A percentile compares a stretch with the other conserved stretches of the same genome.
Evolutionary conservation across 768 basidiomycete species (phyloP).

Genomic region (Calocybe cyanea): DNA sequence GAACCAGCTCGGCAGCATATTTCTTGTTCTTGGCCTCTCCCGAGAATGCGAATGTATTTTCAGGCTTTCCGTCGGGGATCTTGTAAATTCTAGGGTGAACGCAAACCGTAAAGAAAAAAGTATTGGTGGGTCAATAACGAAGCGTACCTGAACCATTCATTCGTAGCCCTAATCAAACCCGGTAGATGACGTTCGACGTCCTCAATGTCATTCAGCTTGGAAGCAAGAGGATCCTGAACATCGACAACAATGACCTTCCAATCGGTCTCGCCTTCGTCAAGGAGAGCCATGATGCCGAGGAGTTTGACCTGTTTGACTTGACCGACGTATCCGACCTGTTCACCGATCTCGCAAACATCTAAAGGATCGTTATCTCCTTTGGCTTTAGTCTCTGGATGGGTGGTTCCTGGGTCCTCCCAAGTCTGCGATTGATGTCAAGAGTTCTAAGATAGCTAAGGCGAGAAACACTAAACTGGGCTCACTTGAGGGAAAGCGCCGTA

Average conservation of each 20-base stretch:
- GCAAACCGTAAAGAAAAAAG: neutral
- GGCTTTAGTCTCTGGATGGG: conserved; percentile 96
- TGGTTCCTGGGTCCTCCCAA: conserved; percentile 90
- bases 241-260: conserved; percentile 99
- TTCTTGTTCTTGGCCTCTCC: conserved; percentile 99
- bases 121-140: neutral
- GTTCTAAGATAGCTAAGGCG: conserved; percentile 3
- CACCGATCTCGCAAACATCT: conserved; percentile 99
- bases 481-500: conserved; percentile 99
- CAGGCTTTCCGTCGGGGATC: conserved; percentile 93
- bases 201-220: conserved; percentile 97
- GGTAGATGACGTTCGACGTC: conserved; percentile 98
- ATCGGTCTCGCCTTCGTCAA: conserved; percentile 99
- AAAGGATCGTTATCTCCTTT: conserved; percentile 99
- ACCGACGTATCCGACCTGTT: conserved; percentile 94
- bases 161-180: conserved; percentile 93
- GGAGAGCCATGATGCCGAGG: conserved; percentile 98
- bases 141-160: conserved; percentile 94
- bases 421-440: conserved; percentile 55
- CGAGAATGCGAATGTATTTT: conserved; percentile 98
- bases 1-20: conserved; percentile 98
- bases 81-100: conserved; percentile 77
- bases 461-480: conserved; percentile 16
- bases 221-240: conserved; percentile 89
- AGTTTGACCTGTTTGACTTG: conserved; percentile 99